Evolutionary conservation across 768 basidiomycete genomes (phyloP).

Genomic region (Lanmaoa pseudosensibilis): DNA sequence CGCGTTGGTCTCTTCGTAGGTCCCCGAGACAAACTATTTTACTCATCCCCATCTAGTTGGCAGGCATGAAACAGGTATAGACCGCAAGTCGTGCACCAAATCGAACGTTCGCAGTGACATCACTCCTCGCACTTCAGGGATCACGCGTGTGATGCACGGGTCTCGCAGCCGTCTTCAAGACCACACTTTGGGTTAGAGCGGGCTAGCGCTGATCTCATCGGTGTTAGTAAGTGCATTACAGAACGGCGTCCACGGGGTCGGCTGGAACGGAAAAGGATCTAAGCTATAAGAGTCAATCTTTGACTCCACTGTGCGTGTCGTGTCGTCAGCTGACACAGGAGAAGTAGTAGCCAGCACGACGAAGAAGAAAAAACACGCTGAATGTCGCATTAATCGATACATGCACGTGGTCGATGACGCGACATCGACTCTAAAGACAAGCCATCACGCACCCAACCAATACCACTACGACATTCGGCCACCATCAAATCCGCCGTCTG

Average conservation of each 20-base stretch:
- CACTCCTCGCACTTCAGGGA: background rate
- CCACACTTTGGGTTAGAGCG: background rate
- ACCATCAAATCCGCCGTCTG: slow-evolving; percentile 37
- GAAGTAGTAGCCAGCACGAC: background rate
- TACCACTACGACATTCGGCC: slow-evolving; percentile 31
- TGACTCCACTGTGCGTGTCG: background rate
- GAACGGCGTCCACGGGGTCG: slow-evolving; percentile 5
- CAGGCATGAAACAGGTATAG: background rate
- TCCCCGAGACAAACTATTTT: background rate
- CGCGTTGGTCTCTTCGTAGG: background rate
- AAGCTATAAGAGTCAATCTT: slow-evolving; percentile 10
- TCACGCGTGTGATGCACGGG: background rate
- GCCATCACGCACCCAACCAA: slow-evolving; percentile 7
- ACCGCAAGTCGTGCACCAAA: background rate
- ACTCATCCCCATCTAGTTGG: background rate
- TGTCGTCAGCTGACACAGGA: background rate
- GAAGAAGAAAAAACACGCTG: background rate
- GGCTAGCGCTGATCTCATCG: slow-evolving; percentile 3
- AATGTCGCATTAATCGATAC: slow-evolving; percentile 1
- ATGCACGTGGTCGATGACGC: slow-evolving; percentile 8
- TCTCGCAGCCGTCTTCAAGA: background rate
- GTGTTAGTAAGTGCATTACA: background rate
- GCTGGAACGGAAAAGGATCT: slow-evolving; percentile 8
- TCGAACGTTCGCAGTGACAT: slow-evolving; percentile 3
- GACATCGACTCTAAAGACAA: slow-evolving; percentile 2